phyloP scores from a whole-genome alignment of 2,329 filamentous ascomycete species.

The Botrytis paeoniae region DNA sequence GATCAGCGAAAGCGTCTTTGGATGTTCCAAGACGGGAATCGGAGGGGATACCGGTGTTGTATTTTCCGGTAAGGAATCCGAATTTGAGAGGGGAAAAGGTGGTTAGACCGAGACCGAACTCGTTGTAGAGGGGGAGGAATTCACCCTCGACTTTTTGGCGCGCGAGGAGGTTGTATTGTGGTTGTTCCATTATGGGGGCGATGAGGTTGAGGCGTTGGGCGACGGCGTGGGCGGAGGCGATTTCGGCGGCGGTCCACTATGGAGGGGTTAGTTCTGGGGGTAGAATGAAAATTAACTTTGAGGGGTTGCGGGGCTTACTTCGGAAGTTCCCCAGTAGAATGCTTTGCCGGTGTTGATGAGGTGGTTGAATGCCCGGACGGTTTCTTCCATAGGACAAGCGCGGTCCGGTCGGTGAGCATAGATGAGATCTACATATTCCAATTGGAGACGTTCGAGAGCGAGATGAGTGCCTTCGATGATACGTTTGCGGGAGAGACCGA shows the following conservation, averaged over 20 bases:
- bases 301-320: conserved; percentile 61
- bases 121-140: conserved; percentile 57
- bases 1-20: conserved; percentile 49
- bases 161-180: conserved; percentile 61
- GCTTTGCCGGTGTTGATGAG: conserved; percentile 65
- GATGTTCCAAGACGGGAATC: conserved; percentile 57
- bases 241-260: conserved; percentile 61
- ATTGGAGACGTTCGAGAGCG: conserved; percentile 51
- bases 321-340: conserved; percentile 69
- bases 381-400: conserved; percentile 67
- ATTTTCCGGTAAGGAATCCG: conserved; percentile 65
- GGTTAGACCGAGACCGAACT: conserved; percentile 59
- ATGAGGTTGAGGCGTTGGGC: conserved; percentile 60
- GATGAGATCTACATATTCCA: conserved; percentile 65
- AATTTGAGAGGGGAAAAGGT: conserved; percentile 59
- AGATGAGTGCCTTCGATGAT: conserved; percentile 63
- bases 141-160: conserved; percentile 63
- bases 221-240: conserved; percentile 59
- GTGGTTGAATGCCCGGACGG: conserved; percentile 67
- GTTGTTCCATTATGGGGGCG: conserved; percentile 65
- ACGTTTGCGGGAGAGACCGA: conserved; percentile 66
- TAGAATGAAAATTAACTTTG: conserved; percentile 47
- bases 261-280: conserved; percentile 68
- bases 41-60: conserved; percentile 59
- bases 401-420: conserved; percentile 68